phyloP scores from a whole-genome alignment of 225 moss, liverwort and hornwort genomes.

The Neckera pumila region DNA sequence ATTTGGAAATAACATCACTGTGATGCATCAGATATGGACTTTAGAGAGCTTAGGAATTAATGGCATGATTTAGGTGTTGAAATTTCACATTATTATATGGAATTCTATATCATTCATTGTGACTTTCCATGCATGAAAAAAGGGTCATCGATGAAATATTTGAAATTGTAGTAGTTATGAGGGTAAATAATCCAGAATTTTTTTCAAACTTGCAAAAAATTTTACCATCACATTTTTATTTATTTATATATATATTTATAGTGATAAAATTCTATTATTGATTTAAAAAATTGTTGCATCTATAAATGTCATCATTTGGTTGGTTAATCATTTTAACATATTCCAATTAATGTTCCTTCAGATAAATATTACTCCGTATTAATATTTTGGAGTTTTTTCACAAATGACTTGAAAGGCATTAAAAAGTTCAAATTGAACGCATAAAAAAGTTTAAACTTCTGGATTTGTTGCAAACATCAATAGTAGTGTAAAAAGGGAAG shows the following conservation, averaged over 20 bases:
- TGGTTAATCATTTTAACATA: background rate
- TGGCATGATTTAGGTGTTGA: background rate
- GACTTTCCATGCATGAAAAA: background rate
- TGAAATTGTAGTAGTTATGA: rapidly evolving
- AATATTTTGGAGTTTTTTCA: background rate
- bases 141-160: background rate
- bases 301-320: background rate
- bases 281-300: background rate
- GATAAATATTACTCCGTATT: background rate
- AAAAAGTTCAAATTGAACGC: background rate
- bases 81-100: background rate
- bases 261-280: too few relatives aligned
- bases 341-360: background rate
- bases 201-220: background rate
- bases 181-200: background rate
- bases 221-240: background rate
- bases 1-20: background rate
- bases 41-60: background rate
- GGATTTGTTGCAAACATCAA: background rate
- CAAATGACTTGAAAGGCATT: background rate
- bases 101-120: too few relatives aligned
- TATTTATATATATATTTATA: too few relatives aligned
- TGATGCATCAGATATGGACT: rapidly evolving
- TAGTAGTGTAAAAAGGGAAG: background rate
- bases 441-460: background rate